A percentile compares a stretch with the other conserved stretches of the same genome.
These are phyloP conservation scores for Carpinus fangiana DNA, from an alignment of 306 rosid species.

Conservation along the genomic window DNA sequence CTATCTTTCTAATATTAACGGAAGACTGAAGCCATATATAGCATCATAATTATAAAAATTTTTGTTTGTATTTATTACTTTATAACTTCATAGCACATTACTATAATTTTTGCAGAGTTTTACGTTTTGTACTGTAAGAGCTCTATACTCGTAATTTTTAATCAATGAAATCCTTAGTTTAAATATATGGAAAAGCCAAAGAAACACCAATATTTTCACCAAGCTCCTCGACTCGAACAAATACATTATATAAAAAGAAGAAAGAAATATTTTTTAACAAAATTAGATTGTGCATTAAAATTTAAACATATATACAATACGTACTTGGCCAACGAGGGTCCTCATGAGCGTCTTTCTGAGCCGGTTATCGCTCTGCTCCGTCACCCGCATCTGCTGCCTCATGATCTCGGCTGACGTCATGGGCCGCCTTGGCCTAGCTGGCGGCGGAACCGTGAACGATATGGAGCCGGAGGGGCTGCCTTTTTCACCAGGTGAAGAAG, in stretches of 20 bases:
- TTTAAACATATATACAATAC: background rate
- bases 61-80: no score
- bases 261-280: no score
- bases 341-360: conserved; percentile 81
- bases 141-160: no score
- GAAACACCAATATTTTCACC: background rate
- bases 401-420: conserved; percentile 99
- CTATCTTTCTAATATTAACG: background rate
- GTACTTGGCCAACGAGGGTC: conserved; percentile 93
- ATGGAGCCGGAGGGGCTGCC: conserved; percentile 11
- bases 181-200: background rate
- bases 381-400: conserved; percentile 93
- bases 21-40: background rate
- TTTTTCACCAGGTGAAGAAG: conserved; percentile 39
- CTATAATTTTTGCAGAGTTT: no score
- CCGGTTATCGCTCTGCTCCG: conserved; percentile 84
- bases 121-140: no score
- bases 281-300: no score
- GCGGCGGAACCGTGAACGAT: conserved; percentile 33
- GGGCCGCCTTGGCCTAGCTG: conserved; percentile 66
- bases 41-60: no score
- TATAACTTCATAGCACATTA: no score
- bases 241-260: background rate
- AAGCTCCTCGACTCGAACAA: no score
- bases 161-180: no score